Percentiles rank a stretch among this genome's conserved stretches.
phyloP scores from a whole-genome alignment of 495 filamentous ascomycete genomes.

The Chaetomium cochliodes region DNA sequence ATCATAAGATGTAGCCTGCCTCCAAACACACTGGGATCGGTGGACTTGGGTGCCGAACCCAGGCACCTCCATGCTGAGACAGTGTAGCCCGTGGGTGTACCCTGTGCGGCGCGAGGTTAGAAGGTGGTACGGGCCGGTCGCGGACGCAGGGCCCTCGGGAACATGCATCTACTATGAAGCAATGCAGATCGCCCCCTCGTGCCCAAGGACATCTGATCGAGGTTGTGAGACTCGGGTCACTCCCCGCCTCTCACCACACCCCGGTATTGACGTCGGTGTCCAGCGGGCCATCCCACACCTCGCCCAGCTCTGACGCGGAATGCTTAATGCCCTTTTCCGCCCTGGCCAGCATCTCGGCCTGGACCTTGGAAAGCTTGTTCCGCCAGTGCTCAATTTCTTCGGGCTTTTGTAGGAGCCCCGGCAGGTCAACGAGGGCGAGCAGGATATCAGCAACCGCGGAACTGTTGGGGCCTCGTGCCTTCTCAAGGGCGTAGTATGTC shows the following conservation, averaged over 20 bases:
- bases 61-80: neutral
- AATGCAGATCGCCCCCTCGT: neutral
- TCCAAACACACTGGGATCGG: neutral
- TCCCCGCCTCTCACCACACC: slow-evolving; percentile 4
- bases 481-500: slow-evolving; percentile 15
- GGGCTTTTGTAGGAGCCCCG: slow-evolving; percentile 6
- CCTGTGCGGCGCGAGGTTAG: neutral
- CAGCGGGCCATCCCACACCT: slow-evolving; percentile 15
- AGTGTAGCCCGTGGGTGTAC: neutral
- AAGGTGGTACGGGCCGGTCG: neutral
- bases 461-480: slow-evolving; percentile 1
- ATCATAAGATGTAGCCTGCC: neutral
- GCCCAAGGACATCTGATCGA: neutral
- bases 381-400: slow-evolving; percentile 7
- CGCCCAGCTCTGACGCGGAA: neutral
- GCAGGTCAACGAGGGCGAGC: slow-evolving; percentile 15
- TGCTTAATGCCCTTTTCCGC: neutral
- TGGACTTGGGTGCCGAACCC: neutral
- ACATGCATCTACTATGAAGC: neutral
- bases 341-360: slow-evolving; percentile 1
- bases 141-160: neutral
- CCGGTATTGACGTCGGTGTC: slow-evolving; percentile 18
- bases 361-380: slow-evolving; percentile 8
- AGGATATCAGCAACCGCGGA: slow-evolving; percentile 15
- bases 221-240: neutral